These are phyloP conservation scores for Ceratocystis huliohia DNA, from an alignment of 2,329 filamentous ascomycete genomes.

Conservation along the genomic window DNA sequence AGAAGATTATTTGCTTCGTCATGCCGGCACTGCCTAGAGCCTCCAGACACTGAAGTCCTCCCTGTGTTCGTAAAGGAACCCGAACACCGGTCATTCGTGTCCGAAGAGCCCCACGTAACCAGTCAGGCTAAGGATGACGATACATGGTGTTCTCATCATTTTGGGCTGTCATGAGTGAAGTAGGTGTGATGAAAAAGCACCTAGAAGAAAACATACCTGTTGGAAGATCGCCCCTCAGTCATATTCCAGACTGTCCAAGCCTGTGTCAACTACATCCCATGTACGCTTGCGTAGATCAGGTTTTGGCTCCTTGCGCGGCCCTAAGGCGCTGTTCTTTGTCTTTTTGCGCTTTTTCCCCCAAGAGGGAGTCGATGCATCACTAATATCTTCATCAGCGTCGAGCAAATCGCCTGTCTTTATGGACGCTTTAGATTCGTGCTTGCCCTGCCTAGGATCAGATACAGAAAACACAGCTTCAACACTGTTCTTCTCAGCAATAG, in stretches of 20 bases:
- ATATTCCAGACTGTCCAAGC: slow-evolving; percentile 48
- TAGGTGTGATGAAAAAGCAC: no score
- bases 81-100: slow-evolving; percentile 8
- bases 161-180: not conserved
- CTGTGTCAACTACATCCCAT: slow-evolving; percentile 52
- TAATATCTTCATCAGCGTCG: slow-evolving; percentile 23
- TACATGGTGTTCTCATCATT: slow-evolving; percentile 73
- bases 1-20: slow-evolving; percentile 39
- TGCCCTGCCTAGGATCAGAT: slow-evolving; percentile 10
- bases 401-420: not conserved
- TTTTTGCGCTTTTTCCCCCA: slow-evolving; percentile 31
- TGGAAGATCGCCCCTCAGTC: slow-evolving; percentile 31
- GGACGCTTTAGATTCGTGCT: not conserved
- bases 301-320: slow-evolving; percentile 34
- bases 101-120: slow-evolving; percentile 22
- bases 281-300: slow-evolving; percentile 53
- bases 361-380: slow-evolving; percentile 14
- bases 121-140: slow-evolving; percentile 96
- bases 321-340: slow-evolving; percentile 26
- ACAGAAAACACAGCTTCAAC: slow-evolving; percentile 17
- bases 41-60: slow-evolving; percentile 16
- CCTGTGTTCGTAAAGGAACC: slow-evolving; percentile 3
- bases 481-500: slow-evolving; percentile 12
- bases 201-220: slow-evolving; percentile 21
- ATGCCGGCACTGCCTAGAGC: slow-evolving; percentile 22